Evolutionary conservation across 2,329 filamentous ascomycete genomes (phyloP).

Genomic region (Grosmannia penicillata): DNA sequence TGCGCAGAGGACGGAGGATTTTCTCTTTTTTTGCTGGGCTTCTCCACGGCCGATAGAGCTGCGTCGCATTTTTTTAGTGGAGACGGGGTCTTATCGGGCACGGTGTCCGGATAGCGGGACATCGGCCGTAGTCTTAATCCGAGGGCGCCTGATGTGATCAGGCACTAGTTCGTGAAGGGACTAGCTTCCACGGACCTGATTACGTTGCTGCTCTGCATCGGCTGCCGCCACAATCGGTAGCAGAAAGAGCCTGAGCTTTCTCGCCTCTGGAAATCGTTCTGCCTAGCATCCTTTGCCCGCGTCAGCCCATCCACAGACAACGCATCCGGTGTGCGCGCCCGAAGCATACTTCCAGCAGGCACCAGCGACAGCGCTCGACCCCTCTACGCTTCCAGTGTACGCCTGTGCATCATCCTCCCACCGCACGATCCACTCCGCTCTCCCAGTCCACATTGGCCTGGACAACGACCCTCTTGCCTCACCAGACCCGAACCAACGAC

Average conservation of each 20-base stretch:
- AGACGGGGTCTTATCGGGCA: constrained; percentile 1
- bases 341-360: too few species aligned
- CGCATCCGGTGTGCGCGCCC: too few species aligned
- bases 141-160: neutral
- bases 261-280: neutral
- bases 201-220: constrained; percentile 8
- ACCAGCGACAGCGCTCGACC: too few species aligned
- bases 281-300: constrained; percentile 1
- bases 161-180: constrained; percentile 2
- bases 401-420: too few species aligned
- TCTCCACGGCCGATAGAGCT: too few species aligned
- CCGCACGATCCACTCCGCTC: too few species aligned
- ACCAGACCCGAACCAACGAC: neutral
- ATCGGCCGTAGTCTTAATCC: neutral
- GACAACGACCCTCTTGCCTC: too few species aligned
- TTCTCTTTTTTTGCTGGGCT: neutral
- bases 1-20: neutral
- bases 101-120: neutral
- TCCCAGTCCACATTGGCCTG: too few species aligned
- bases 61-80: constrained; percentile 19
- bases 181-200: constrained; percentile 10
- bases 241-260: neutral
- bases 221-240: constrained; percentile 4
- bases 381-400: too few species aligned
- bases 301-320: too few species aligned